Percentiles rank a stretch among this genome's conserved stretches.
Conservation (phyloP, 2,329 filamentous ascomycete species). For the Colletotrichum sp. region DNA sequence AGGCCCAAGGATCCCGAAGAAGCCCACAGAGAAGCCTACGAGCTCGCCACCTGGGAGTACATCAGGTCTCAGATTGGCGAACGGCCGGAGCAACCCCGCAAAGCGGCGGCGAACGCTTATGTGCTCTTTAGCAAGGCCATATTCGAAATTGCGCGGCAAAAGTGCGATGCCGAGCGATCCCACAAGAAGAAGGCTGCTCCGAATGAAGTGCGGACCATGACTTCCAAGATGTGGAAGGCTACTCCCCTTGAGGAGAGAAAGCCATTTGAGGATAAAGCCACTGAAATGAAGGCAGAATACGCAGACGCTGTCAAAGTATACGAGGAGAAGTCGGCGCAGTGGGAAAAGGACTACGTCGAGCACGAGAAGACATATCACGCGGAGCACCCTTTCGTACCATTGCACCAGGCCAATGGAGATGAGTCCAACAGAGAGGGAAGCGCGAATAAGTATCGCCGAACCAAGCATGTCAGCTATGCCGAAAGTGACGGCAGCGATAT, state of each 20-base stretch:
- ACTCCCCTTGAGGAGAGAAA: conserved; percentile 71
- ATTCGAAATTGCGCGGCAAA: conserved; percentile 65
- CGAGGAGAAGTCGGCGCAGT: conserved; percentile 67
- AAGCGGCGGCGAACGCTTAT: conserved; percentile 84
- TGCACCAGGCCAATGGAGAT: conserved; percentile 25
- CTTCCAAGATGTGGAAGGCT: conserved; percentile 91
- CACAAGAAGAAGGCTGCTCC: conserved; percentile 70
- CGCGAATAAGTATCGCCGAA: conserved; percentile 38
- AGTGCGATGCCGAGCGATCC: conserved; percentile 67
- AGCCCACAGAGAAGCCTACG: conserved; percentile 61
- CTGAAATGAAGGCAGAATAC: conserved; percentile 72
- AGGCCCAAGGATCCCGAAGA: conserved; percentile 53
- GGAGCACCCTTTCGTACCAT: conserved; percentile 52
- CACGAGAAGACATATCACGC: conserved; percentile 58
- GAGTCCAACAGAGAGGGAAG: background rate
- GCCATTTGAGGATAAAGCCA: conserved; percentile 79
- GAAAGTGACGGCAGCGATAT: conserved; percentile 36
- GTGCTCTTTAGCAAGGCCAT: conserved; percentile 85
- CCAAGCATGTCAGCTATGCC: conserved; percentile 40
- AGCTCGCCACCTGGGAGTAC: conserved; percentile 57
- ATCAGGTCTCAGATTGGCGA: conserved; percentile 70
- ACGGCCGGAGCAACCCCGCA: conserved; percentile 73
- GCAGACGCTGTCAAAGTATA: conserved; percentile 62
- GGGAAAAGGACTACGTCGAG: conserved; percentile 71
- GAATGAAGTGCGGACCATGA: conserved; percentile 84